Evolutionary conservation across 2,329 filamentous ascomycete species (phyloP).

Genomic region (Tolypocladium endophyticum): DNA sequence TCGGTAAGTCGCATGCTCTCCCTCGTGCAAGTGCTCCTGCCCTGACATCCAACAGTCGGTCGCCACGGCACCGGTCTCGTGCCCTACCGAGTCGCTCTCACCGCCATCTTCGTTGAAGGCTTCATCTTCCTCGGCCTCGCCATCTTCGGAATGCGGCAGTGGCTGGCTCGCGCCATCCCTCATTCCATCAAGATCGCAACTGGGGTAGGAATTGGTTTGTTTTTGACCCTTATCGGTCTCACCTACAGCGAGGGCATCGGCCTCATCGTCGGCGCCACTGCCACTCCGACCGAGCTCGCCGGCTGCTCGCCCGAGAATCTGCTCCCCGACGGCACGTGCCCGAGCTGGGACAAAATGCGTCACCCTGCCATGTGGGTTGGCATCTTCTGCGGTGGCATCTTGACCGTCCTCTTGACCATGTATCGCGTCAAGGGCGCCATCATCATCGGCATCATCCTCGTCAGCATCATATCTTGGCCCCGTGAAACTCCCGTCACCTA

Average conservation of each 20-base stretch:
- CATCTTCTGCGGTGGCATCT: conserved; percentile 74
- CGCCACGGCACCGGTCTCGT: conserved; percentile 63
- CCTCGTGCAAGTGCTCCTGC: neutral
- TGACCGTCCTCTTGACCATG: conserved; percentile 73
- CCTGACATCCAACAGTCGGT: conserved; percentile 41
- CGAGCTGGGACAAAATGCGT: conserved; percentile 61
- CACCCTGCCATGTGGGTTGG: conserved; percentile 79
- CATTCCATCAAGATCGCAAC: conserved; percentile 79
- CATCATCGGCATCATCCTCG: conserved; percentile 71
- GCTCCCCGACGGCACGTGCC: conserved; percentile 46
- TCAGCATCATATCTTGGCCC: conserved; percentile 85
- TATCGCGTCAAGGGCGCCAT: conserved; percentile 82
- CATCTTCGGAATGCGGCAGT: conserved; percentile 72
- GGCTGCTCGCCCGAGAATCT: conserved; percentile 47
- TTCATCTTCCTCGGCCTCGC: conserved; percentile 76
- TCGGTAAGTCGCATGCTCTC: conserved; percentile 16
- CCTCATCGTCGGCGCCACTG: conserved; percentile 55
- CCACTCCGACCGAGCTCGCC: conserved; percentile 64
- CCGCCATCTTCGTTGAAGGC: conserved; percentile 81
- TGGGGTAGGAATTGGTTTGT: conserved; percentile 76
- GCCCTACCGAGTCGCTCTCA: conserved; percentile 66
- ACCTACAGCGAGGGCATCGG: conserved; percentile 79
- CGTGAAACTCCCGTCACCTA: conserved; percentile 65
- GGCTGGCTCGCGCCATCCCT: conserved; percentile 76
- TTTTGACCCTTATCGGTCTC: conserved; percentile 64